Conservation (phyloP, 768 basidiomycete genomes). For the Boletus sp. region DNA sequence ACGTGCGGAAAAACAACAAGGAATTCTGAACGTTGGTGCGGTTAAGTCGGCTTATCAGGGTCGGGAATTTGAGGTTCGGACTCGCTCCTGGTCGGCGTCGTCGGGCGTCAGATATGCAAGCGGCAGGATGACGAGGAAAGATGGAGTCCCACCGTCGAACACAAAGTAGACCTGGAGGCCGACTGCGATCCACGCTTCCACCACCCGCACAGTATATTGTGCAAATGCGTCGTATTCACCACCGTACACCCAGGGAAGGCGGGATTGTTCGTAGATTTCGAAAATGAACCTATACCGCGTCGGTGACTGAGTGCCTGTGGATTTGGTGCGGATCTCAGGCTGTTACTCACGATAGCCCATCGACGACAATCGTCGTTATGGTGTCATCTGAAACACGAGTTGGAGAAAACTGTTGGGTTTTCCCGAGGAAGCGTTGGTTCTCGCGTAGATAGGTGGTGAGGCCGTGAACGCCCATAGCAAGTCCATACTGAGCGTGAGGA, state of each 20-base stretch:
- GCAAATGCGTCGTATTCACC: constrained; percentile 69
- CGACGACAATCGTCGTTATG: constrained; percentile 59
- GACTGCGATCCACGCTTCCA: constrained; percentile 64
- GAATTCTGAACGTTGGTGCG: constrained; percentile 58
- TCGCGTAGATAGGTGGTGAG: constrained; percentile 51
- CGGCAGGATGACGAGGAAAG: constrained; percentile 14
- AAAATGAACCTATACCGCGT: constrained; percentile 64
- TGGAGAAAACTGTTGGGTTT: constrained; percentile 31
- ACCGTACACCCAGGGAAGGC: constrained; percentile 81
- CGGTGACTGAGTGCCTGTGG: constrained; percentile 5
- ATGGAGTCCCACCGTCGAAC: constrained; percentile 62
- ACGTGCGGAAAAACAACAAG: constrained; percentile 80
- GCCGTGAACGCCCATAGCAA: constrained; percentile 50
- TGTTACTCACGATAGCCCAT: constrained; percentile 81
- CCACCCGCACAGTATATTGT: constrained; percentile 45
- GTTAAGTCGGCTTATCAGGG: constrained; percentile 54
- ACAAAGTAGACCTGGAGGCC: constrained; percentile 70
- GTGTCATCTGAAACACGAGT: constrained; percentile 1
- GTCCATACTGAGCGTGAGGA: constrained; percentile 9
- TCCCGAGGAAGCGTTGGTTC: constrained; percentile 39
- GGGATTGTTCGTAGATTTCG: constrained; percentile 54
- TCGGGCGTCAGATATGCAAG: constrained; percentile 11
- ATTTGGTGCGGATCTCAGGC: background rate
- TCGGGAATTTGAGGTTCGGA: constrained; percentile 71
- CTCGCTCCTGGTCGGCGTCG: constrained; percentile 49